Percentiles rank a stretch among this genome's conserved stretches.
These are phyloP conservation scores for Sequoiadendron giganteum DNA, from an alignment of 75 land plant genomes.

Conservation along the genomic window DNA sequence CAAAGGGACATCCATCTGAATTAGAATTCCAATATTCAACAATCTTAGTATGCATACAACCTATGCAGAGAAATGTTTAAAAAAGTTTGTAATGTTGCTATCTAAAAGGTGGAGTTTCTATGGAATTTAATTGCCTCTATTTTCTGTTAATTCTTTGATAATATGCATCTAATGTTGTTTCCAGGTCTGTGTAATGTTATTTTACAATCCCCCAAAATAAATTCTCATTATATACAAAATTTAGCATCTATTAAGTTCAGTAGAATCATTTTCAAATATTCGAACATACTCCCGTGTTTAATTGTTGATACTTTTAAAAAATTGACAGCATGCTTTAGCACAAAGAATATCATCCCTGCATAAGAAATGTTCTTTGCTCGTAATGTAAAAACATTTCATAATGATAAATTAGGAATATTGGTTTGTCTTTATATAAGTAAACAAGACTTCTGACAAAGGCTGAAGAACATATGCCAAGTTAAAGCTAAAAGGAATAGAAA, in stretches of 20 bases:
- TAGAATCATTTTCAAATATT: neutral
- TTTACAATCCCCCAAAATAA: neutral
- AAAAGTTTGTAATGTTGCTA: neutral
- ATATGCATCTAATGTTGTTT: neutral
- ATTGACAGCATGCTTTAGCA: neutral
- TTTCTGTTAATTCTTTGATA: neutral
- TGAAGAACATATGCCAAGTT: conserved; percentile 1
- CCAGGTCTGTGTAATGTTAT: neutral
- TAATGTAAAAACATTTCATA: neutral
- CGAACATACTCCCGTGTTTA: neutral
- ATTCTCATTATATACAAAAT: neutral
- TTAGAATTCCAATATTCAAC: neutral
- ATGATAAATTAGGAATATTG: neutral
- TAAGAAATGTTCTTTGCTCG: neutral
- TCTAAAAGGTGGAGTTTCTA: neutral
- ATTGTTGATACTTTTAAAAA: neutral
- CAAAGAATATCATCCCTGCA: neutral
- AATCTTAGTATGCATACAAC: neutral
- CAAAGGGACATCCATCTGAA: neutral
- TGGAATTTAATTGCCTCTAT: neutral
- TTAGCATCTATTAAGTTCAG: neutral
- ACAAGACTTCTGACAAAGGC: neutral
- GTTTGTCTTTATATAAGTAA: neutral
- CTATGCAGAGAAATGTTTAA: neutral
- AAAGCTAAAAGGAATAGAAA: neutral